Evolutionary conservation across 192 early-diverging fungal genomes (phyloP).

Genomic region (Irineochytrium annulatum): DNA sequence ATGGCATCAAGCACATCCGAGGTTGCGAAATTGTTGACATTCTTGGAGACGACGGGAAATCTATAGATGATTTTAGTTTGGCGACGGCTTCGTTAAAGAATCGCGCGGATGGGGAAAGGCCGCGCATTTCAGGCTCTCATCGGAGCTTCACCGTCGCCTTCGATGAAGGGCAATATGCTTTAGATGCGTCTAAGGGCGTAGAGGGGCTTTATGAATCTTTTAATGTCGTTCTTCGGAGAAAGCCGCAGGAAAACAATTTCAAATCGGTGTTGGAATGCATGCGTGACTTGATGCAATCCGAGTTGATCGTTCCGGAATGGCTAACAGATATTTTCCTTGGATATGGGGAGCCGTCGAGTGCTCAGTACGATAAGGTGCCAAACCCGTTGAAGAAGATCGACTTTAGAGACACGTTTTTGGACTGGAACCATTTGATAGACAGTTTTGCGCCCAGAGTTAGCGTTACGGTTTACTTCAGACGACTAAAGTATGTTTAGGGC

Average conservation of each 20-base stretch:
- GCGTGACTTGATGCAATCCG: slow-evolving; percentile 76
- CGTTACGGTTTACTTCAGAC: no score
- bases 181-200: slow-evolving; percentile 56
- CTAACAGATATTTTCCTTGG: slow-evolving; percentile 86
- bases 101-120: slow-evolving; percentile 11
- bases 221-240: slow-evolving; percentile 85
- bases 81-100: background rate
- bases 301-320: slow-evolving; percentile 86
- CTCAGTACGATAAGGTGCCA: slow-evolving; percentile 63
- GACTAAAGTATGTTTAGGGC: no score
- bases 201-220: slow-evolving; percentile 75
- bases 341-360: slow-evolving; percentile 86
- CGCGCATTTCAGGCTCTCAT: no score
- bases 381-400: slow-evolving; percentile 57
- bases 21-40: slow-evolving; percentile 81
- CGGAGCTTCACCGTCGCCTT: slow-evolving; percentile 50
- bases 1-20: slow-evolving; percentile 76
- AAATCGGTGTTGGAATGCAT: slow-evolving; percentile 87
- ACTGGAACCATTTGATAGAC: slow-evolving; percentile 69
- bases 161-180: slow-evolving; percentile 83
- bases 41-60: slow-evolving; percentile 68
- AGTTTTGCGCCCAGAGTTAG: slow-evolving; percentile 60
- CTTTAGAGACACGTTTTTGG: slow-evolving; percentile 86
- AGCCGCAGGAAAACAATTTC: slow-evolving; percentile 90
- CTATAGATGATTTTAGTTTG: slow-evolving; percentile 29